Evolutionary conservation across 768 basidiomycete species (phyloP).

Genomic region (Xerocomellus chrysenteron): DNA sequence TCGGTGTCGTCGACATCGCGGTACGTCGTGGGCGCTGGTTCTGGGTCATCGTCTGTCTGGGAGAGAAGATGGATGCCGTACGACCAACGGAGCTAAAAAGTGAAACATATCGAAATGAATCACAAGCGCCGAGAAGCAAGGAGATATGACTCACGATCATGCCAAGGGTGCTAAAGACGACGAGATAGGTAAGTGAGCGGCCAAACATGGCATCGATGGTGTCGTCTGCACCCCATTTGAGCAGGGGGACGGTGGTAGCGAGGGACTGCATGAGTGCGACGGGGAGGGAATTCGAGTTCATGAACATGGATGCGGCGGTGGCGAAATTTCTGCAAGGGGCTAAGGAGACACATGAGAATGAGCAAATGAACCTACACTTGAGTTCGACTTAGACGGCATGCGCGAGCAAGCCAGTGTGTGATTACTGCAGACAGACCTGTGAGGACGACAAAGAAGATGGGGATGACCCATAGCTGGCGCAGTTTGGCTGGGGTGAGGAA

Average conservation of each 20-base stretch:
- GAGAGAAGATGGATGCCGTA: constrained; percentile 85
- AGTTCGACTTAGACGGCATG: constrained; percentile 66
- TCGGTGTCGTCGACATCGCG: constrained; percentile 7
- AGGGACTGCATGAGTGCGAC: constrained; percentile 93
- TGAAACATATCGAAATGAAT: too few species aligned
- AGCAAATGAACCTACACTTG: constrained; percentile 60
- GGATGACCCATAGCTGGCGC: constrained; percentile 80
- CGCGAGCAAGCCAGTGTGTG: constrained; percentile 58
- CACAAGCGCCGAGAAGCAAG: neutral
- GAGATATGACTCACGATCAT: constrained; percentile 70
- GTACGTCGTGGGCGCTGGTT: constrained; percentile 2
- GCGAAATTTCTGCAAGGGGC: constrained; percentile 59
- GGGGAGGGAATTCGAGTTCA: constrained; percentile 94
- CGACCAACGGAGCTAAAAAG: constrained; percentile 82
- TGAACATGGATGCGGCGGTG: constrained; percentile 82
- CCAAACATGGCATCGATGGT: constrained; percentile 88
- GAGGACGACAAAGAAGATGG: constrained; percentile 79
- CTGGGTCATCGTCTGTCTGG: constrained; percentile 35
- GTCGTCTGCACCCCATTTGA: constrained; percentile 82
- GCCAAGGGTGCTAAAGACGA: constrained; percentile 91
- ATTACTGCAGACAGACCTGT: constrained; percentile 69
- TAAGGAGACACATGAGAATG: neutral
- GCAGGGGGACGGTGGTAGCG: constrained; percentile 74
- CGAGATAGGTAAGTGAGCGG: constrained; percentile 84
- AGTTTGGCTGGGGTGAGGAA: constrained; percentile 77